phyloP scores from a whole-genome alignment of 345 rosid genomes.

The Aegle marmelos region DNA sequence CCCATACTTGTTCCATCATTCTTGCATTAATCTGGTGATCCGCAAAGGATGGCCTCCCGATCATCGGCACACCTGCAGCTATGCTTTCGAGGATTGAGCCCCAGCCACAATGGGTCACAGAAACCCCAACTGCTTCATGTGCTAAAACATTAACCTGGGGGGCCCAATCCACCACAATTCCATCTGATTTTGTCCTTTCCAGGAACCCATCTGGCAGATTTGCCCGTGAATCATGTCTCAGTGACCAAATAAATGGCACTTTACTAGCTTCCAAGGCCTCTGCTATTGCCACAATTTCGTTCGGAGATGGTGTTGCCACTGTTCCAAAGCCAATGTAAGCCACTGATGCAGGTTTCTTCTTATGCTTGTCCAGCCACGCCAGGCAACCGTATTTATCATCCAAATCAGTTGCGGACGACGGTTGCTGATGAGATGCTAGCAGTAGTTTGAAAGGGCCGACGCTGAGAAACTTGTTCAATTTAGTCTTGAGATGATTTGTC shows the following conservation, averaged over 20 bases:
- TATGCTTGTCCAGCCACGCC: constrained; percentile 35
- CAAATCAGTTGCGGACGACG: not conserved
- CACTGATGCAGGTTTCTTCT: constrained; percentile 24
- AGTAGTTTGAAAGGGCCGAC: constrained; percentile 34
- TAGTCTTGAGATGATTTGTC: constrained; percentile 32
- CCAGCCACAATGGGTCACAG: constrained; percentile 41
- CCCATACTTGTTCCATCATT: constrained; percentile 31
- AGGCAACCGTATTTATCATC: constrained; percentile 23
- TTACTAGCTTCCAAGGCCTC: constrained; percentile 32
- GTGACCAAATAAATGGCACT: constrained; percentile 41
- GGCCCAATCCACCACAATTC: constrained; percentile 39
- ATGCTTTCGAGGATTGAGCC: constrained; percentile 39
- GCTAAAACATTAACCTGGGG: constrained; percentile 30
- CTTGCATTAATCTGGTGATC: constrained; percentile 39
- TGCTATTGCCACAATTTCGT: constrained; percentile 33
- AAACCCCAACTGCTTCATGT: constrained; percentile 28
- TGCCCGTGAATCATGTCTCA: constrained; percentile 17
- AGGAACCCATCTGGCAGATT: constrained; percentile 37
- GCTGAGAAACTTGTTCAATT: constrained; percentile 25
- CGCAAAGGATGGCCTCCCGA: constrained; percentile 37
- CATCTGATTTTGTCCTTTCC: constrained; percentile 22
- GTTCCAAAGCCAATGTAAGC: constrained; percentile 44
- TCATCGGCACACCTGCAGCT: constrained; percentile 34
- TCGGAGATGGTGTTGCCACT: constrained; percentile 26
- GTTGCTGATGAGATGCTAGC: too few relatives aligned